A percentile compares a stretch with the other conserved stretches of the same genome.
These are phyloP conservation scores for Boletus edulis DNA, from an alignment of 768 basidiomycete genomes.

Conservation along the genomic window DNA sequence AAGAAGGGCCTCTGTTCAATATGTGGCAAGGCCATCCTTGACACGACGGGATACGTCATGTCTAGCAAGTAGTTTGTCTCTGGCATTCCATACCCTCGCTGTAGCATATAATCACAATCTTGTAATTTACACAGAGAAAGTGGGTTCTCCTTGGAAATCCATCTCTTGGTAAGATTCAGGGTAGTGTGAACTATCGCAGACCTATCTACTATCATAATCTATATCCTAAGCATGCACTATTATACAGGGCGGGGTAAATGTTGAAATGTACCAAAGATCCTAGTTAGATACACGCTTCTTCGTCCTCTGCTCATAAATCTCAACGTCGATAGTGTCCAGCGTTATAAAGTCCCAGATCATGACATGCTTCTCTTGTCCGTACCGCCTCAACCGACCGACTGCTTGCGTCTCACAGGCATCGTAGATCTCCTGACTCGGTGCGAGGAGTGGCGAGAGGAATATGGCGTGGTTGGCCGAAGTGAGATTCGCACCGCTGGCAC, in stretches of 20 bases:
- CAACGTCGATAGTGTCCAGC: slow-evolving; percentile 84
- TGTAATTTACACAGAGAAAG: slow-evolving; percentile 10
- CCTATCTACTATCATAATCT: not conserved
- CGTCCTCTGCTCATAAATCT: slow-evolving; percentile 63
- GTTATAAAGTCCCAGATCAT: slow-evolving; percentile 82
- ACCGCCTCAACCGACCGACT: slow-evolving; percentile 79
- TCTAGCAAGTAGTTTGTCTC: slow-evolving; percentile 59
- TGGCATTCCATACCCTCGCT: slow-evolving; percentile 21
- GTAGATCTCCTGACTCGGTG: slow-evolving; percentile 79
- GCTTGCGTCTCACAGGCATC: slow-evolving; percentile 82
- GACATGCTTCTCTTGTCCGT: slow-evolving; percentile 79
- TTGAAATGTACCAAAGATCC: slow-evolving; percentile 6
- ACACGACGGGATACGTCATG: slow-evolving; percentile 83
- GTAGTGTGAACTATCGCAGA: not conserved
- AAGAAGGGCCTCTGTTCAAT: slow-evolving; percentile 86
- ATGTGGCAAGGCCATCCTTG: slow-evolving; percentile 83
- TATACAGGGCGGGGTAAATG: slow-evolving; percentile 8
- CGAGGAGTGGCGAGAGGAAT: slow-evolving; percentile 89
- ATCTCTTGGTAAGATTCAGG: not conserved
- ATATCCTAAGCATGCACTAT: not conserved
- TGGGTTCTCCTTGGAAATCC: no score
- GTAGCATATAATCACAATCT: slow-evolving; percentile 12
- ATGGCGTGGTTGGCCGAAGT: slow-evolving; percentile 94
- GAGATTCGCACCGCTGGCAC: slow-evolving; percentile 90
- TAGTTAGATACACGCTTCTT: slow-evolving; percentile 28